These are phyloP conservation scores for Ophiocordyceps robertsii DNA, from an alignment of 2,329 filamentous ascomycete genomes.

Conservation along the genomic window DNA sequence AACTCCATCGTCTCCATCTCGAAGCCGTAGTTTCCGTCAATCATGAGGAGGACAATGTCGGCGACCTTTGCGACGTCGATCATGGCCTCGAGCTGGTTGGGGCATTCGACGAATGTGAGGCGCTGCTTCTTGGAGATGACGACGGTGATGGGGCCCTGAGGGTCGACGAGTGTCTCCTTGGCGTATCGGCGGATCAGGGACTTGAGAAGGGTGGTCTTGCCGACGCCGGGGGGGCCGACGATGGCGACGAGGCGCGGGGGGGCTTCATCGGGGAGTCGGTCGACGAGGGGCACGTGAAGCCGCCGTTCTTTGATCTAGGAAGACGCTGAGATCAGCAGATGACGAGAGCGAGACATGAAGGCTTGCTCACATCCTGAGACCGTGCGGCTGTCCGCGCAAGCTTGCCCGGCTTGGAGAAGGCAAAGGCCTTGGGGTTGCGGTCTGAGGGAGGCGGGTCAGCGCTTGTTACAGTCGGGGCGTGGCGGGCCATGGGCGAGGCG, in stretches of 20 bases:
- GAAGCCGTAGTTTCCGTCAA: slow-evolving; percentile 96
- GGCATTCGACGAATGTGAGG: slow-evolving; percentile 90
- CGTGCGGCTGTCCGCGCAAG: slow-evolving; percentile 62
- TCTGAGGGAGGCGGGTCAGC: slow-evolving; percentile 29
- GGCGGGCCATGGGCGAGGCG: neutral
- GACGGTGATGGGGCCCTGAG: slow-evolving; percentile 84
- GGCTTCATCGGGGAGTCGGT: slow-evolving; percentile 88
- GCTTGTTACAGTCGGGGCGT: neutral
- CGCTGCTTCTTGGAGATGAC: slow-evolving; percentile 93
- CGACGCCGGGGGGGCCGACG: slow-evolving; percentile 86
- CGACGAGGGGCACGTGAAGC: slow-evolving; percentile 90
- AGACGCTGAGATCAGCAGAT: neutral
- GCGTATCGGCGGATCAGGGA: slow-evolving; percentile 88
- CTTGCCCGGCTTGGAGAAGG: slow-evolving; percentile 69
- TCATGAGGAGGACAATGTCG: slow-evolving; percentile 94
- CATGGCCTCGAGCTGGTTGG: slow-evolving; percentile 93
- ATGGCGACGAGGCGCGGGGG: slow-evolving; percentile 87
- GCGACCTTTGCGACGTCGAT: slow-evolving; percentile 95
- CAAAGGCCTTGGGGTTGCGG: slow-evolving; percentile 81
- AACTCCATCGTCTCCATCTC: slow-evolving; percentile 99
- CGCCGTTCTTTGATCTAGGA: slow-evolving; percentile 81
- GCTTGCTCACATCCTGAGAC: slow-evolving; percentile 50
- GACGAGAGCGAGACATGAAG: neutral
- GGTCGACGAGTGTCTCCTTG: slow-evolving; percentile 84
- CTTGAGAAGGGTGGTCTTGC: slow-evolving; percentile 92